Evolutionary conservation across 495 filamentous ascomycete genomes (phyloP).

Genomic region (Letharia columbiana): DNA sequence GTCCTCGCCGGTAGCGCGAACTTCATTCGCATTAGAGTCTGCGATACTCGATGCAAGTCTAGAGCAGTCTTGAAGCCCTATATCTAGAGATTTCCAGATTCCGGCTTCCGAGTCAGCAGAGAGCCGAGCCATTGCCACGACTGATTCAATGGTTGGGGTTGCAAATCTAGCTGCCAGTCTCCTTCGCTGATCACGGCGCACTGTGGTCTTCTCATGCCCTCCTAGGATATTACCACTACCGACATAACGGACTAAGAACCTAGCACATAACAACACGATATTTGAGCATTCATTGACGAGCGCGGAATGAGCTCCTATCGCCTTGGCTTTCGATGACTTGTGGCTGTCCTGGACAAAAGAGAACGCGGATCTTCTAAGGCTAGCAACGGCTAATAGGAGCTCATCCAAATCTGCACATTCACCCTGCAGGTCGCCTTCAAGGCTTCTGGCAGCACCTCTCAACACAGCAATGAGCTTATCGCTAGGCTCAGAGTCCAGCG

Average conservation of each 20-base stretch:
- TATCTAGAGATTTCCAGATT: slow-evolving; percentile 34
- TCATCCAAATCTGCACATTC: slow-evolving; percentile 60
- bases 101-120: slow-evolving; percentile 24
- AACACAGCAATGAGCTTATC: slow-evolving; percentile 24
- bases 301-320: background rate
- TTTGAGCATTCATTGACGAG: slow-evolving; percentile 11
- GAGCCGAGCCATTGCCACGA: slow-evolving; percentile 42
- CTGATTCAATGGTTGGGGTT: slow-evolving; percentile 47
- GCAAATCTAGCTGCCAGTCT: slow-evolving; percentile 39
- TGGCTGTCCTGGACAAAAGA: slow-evolving; percentile 35
- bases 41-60: slow-evolving; percentile 43
- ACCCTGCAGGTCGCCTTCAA: slow-evolving; percentile 54
- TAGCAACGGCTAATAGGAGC: slow-evolving; percentile 54
- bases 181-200: slow-evolving; percentile 48
- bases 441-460: slow-evolving; percentile 37
- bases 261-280: slow-evolving; percentile 15
- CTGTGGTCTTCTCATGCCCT: slow-evolving; percentile 39
- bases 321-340: slow-evolving; percentile 18
- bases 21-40: slow-evolving; percentile 24
- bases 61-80: slow-evolving; percentile 46
- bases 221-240: slow-evolving; percentile 40
- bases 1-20: slow-evolving; percentile 23
- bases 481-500: background rate
- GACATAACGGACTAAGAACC: slow-evolving; percentile 39
- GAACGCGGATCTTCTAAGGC: slow-evolving; percentile 52